These are phyloP conservation scores for Dendrocalamus sinicus DNA, from an alignment of 176 grass and related monocot genomes.

Conservation along the genomic window DNA sequence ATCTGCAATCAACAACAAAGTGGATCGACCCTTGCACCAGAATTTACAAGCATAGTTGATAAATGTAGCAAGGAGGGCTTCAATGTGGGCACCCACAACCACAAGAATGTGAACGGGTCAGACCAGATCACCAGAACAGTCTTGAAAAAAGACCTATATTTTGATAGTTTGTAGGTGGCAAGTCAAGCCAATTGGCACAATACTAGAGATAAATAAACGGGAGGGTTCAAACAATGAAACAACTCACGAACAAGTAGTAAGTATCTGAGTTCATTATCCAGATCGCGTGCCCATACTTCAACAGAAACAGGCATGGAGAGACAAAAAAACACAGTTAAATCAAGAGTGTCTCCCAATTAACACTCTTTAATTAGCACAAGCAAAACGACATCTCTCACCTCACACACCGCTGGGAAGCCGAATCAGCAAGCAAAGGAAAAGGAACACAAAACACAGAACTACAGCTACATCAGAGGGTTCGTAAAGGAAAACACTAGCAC, in stretches of 20 bases:
- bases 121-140: neutral
- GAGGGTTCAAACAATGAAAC: neutral
- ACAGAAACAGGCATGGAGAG: slow-evolving; percentile 4
- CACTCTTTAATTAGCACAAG: slow-evolving; percentile 4
- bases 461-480: neutral
- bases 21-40: neutral
- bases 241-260: neutral
- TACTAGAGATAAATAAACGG: neutral
- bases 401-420: neutral
- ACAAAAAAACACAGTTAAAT: neutral
- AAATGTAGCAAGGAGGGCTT: neutral
- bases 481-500: neutral
- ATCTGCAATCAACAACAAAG: slow-evolving; percentile 22
- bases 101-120: neutral
- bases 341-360: neutral
- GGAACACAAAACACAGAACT: neutral
- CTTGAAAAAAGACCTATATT: neutral
- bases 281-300: neutral
- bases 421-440: slow-evolving; percentile 23
- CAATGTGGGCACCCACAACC: neutral
- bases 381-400: slow-evolving; percentile 13
- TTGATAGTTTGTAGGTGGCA: slow-evolving; percentile 21
- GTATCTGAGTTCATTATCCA: slow-evolving; percentile 6
- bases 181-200: slow-evolving; percentile 19
- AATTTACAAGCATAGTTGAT: neutral